Percentiles rank a stretch among this genome's conserved stretches.
Conservation (phyloP, 208 protist species). For the Sergeia podlipaevii region DNA sequence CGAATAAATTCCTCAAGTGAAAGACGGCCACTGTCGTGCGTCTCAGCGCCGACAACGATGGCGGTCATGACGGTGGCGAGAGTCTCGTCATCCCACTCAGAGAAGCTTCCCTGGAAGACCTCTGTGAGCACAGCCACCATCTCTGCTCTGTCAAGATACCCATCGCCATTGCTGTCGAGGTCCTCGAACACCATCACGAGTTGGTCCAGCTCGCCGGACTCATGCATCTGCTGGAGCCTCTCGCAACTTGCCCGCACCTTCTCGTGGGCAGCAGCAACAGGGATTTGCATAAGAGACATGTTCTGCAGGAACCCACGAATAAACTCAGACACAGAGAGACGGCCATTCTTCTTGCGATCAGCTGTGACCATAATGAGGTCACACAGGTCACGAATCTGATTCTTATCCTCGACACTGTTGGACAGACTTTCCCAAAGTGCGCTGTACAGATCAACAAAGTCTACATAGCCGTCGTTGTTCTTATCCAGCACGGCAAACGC, state of each 20-base stretch:
- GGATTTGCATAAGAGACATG: conserved; percentile 48
- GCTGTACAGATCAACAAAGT: conserved; percentile 56
- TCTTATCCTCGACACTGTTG: conserved; percentile 32
- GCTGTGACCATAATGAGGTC: conserved; percentile 78
- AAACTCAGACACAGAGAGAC: conserved; percentile 62
- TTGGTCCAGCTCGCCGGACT: conserved; percentile 55
- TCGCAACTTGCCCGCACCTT: conserved; percentile 42
- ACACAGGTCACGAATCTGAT: conserved; percentile 67
- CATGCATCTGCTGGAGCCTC: conserved; percentile 43
- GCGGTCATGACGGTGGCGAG: conserved; percentile 60
- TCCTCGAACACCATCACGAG: conserved; percentile 34
- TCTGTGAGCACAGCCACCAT: conserved; percentile 45
- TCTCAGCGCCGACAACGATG: conserved; percentile 49
- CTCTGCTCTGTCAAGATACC: conserved; percentile 43
- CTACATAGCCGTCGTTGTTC: conserved; percentile 71
- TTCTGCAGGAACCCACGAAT: conserved; percentile 55
- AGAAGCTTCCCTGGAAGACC: conserved; percentile 64
- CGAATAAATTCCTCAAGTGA: conserved; percentile 67
- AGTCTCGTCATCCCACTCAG: conserved; percentile 56
- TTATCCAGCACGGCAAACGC: conserved; percentile 76
- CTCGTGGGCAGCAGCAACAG: conserved; percentile 50
- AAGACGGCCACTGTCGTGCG: conserved; percentile 26
- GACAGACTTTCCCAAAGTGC: conserved; percentile 59
- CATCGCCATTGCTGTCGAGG: conserved; percentile 26
- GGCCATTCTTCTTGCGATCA: conserved; percentile 33